Evolutionary conservation across 225 moss, liverwort and hornwort species (phyloP), one percentile per base, ranked within the genome.

Genomic region (Thuidium tamariscinum): DNA sequence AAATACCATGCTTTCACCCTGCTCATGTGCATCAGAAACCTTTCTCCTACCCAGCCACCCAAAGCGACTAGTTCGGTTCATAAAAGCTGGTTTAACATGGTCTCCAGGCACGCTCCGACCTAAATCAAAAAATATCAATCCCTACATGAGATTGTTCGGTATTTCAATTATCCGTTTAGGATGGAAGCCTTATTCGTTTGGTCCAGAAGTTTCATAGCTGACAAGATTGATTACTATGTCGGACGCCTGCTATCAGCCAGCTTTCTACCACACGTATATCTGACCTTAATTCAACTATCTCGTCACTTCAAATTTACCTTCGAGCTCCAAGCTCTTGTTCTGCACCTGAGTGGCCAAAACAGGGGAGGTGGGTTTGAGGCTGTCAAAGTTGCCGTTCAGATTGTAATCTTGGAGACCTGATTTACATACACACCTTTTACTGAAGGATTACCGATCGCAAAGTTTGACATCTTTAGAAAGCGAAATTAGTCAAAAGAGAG

Each of bases 91-190:
- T 71, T 81, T 84, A 72, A 68, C 87, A 79, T 64, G 81, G 42
- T 71, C 86, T 86, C 37, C 88, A 86, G 84, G 54, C 77, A 67
- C 44, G 54, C 72, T 90, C 86, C 88, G 77, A 86, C 81, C 91
- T 91, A 73, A 27, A 78, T 62, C 2, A 39, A 55, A 62, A 88
- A 25, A 36, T 16, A 80, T 44, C 26, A 64, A 41, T 67, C 52
- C 13, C 57, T 65, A 64, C 66, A 22, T 84, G 32, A 77, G 67
- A 82, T 44, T 36, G 57, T 72, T 88, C 21, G 39, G 29, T 63
- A 37, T 59, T 73, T 72, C 72, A 61, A 60, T 81, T 36, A 44
- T n/a, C 26, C 70, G 41, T 65, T 60, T 55, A 70, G 75, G 84
- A 61, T 59, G 44, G 64, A 82, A 73, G 67, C 60, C 37, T 61